Conservation (phyloP, 805 yeast species). For the Wickerhamomyces chambardii region DNA sequence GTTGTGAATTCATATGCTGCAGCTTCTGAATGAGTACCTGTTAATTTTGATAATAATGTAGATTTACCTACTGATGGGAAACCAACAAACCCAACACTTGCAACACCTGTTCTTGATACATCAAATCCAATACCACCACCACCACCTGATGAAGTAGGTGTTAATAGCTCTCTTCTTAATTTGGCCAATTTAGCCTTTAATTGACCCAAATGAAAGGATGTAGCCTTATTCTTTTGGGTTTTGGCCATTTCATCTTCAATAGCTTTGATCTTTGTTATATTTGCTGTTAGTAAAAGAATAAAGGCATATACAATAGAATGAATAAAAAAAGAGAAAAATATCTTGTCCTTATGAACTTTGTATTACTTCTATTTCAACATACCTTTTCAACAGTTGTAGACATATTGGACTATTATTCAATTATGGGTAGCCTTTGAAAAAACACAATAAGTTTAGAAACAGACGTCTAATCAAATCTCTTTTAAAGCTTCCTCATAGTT, state of each 20-base stretch:
- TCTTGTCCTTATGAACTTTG: too few relatives aligned
- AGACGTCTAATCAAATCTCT: too few relatives aligned
- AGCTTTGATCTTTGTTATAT: conserved; percentile 55
- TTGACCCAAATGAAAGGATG: conserved; percentile 96
- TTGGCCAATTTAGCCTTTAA: conserved; percentile 95
- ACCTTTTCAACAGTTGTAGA: conserved; percentile 56
- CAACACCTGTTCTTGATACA: conserved; percentile 98
- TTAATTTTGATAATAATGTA: conserved; percentile 76
- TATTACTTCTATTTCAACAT: conserved; percentile 5
- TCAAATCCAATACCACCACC: conserved; percentile 94
- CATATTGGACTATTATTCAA: too few relatives aligned
- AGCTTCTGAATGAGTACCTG: conserved; percentile 97
- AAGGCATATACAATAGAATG: too few relatives aligned
- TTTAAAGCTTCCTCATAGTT: too few relatives aligned
- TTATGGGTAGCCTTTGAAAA: too few relatives aligned
- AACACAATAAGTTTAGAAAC: too few relatives aligned
- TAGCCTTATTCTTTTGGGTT: conserved; percentile 97
- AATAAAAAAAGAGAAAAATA: too few relatives aligned
- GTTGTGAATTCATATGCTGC: conserved; percentile 98
- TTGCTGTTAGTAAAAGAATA: too few relatives aligned
- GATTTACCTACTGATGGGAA: conserved; percentile 91
- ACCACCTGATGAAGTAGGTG: conserved; percentile 67
- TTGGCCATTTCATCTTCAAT: conserved; percentile 97
- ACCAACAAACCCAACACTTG: conserved; percentile 95
- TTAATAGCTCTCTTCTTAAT: conserved; percentile 82